A percentile compares a stretch with the other conserved stretches of the same genome.
Conservation (phyloP, 345 rosid species). For the Iberis pinnata region DNA sequence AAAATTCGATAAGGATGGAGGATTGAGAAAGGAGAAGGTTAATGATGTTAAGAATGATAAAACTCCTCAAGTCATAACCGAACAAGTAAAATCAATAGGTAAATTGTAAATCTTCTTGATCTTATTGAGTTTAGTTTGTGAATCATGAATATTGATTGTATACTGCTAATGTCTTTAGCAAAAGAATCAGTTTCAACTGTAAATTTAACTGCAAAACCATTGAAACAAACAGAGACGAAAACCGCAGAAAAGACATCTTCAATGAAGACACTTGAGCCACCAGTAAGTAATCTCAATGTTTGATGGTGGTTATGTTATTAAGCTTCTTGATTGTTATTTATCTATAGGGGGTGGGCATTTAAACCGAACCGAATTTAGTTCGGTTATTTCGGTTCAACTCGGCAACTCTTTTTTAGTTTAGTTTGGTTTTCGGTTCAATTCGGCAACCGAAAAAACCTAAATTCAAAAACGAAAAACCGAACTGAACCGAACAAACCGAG, state of each 20-base stretch:
- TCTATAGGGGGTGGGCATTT: no score
- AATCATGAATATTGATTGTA: neutral
- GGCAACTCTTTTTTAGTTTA: no score
- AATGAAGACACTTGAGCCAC: neutral
- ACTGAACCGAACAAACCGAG: no score
- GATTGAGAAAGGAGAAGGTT: constrained; percentile 8
- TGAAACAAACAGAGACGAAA: constrained; percentile 25
- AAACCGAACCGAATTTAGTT: no score
- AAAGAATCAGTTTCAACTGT: constrained; percentile 23
- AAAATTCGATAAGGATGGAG: neutral
- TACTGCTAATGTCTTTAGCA: constrained; percentile 23
- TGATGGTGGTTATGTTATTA: neutral
- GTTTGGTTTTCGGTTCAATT: no score
- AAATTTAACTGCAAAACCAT: constrained; percentile 9
- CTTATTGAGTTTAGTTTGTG: neutral
- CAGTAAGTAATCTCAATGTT: neutral
- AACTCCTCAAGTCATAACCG: constrained; percentile 3
- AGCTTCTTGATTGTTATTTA: neutral
- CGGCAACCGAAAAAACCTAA: no score
- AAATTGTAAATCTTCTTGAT: neutral
- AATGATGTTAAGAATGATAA: constrained; percentile 34
- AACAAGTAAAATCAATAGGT: constrained; percentile 16
- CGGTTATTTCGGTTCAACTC: no score
- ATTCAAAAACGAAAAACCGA: no score
- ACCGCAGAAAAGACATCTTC: constrained; percentile 9